Conservation (phyloP, 192 early-diverging fungal genomes). For the Coemansia sp. region DNA sequence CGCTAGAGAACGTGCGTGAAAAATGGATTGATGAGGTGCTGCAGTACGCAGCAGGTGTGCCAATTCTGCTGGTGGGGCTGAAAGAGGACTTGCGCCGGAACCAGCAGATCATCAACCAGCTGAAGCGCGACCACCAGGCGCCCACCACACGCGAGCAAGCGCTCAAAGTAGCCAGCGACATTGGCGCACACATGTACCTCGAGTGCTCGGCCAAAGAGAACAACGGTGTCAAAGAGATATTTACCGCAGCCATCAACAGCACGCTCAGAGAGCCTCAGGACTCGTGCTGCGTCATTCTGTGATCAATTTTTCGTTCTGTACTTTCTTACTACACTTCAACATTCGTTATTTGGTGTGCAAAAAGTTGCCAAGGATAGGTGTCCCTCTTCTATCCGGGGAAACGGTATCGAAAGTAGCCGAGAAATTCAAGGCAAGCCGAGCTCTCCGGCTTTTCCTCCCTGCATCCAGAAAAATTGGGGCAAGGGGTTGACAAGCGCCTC, state of each 20-base stretch:
- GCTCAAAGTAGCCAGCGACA: constrained; percentile 61
- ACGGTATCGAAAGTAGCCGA: not conserved
- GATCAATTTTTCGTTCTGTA: constrained; percentile 2
- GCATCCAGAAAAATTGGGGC: not conserved
- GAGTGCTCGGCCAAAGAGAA: constrained; percentile 72
- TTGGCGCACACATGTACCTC: constrained; percentile 76
- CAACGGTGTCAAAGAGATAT: constrained; percentile 50
- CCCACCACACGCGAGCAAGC: constrained; percentile 59
- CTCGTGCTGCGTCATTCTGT: constrained; percentile 48
- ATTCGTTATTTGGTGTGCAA: too few species aligned
- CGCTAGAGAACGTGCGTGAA: constrained; percentile 75
- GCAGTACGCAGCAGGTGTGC: constrained; percentile 20
- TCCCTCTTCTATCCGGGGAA: not conserved
- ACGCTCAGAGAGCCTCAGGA: constrained; percentile 22
- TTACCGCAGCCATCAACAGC: constrained; percentile 61
- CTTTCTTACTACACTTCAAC: not conserved
- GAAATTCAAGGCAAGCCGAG: not conserved
- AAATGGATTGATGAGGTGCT: constrained; percentile 46
- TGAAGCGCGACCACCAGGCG: constrained; percentile 34
- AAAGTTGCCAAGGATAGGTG: too few species aligned
- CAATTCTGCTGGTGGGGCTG: constrained; percentile 36
- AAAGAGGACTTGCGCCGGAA: constrained; percentile 54
- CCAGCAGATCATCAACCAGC: constrained; percentile 18
- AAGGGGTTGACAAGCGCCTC: not conserved
- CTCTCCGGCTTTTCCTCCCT: not conserved